Base-by-base conservation (phyloP, 2,329 filamentous ascomycete species). In the Paracamarosporium sp. region DNA sequence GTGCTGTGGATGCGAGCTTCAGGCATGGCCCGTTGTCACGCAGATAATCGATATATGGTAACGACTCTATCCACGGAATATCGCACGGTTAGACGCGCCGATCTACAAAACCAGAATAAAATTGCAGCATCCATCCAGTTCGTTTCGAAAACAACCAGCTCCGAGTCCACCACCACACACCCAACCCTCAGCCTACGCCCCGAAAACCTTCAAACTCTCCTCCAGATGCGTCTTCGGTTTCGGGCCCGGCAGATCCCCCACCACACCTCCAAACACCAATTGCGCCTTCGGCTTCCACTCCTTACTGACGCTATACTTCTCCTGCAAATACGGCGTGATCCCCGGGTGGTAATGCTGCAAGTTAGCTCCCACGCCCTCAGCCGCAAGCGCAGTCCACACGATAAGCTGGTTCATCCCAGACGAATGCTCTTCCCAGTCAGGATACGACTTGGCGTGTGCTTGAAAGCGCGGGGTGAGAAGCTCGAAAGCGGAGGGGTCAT, bases 241-340 rank as follows among this genome's bases (percentile, higher is more conserved):
- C 13, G 59, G 62, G 54, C 70, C 72, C 13, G 57, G 57, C 27
- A 63, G 28, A 2, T 67, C 70, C 36, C 69, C 74, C 7, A 64
- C 64, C 1, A 69, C 64, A 40, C 70, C 71, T 9, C 78, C 77
- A 58, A 71, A 73, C 11, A 70, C 65, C 56, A 72, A 35, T 56
- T 73, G 66, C 13, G 46, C 51, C 56, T 71, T 71, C 22, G 65
- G 43, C 12, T 54, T 55, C 69, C 70, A 72, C 0, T 24, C 40
- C n/a, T 56, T 62, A 17, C 68, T 67, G 6, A 73, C 56, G 11
- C 63, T 57, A 45, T 60, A 72, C 52, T 61, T 65, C 57, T 72
- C 60, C 36, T 52, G 62, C 30, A 68, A 56, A 33, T 48, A 64
- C 27, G 61, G 59, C 22, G 66, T 64, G n/a, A 75, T 69, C 15